Percentiles rank a stretch among this genome's conserved stretches.
Evolutionary conservation across 495 filamentous ascomycete genomes (phyloP).

Genomic region (Aspergillus heteromorphus): DNA sequence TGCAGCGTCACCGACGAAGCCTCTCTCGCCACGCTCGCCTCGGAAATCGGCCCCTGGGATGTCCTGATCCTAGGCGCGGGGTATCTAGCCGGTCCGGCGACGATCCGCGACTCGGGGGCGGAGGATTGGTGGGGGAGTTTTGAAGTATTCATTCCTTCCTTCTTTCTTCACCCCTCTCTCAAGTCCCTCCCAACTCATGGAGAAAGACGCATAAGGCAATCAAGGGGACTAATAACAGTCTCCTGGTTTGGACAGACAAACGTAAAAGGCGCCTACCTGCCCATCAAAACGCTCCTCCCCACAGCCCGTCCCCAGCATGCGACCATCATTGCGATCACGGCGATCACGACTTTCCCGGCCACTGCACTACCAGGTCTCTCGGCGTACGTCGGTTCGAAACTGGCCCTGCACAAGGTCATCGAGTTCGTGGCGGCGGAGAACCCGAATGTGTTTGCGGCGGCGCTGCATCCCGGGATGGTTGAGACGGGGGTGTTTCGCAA

Average conservation of each 20-base stretch:
- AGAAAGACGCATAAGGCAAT: background rate
- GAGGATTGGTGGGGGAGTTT: conserved; percentile 34
- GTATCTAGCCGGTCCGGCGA: conserved; percentile 15
- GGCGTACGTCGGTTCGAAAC: conserved; percentile 34
- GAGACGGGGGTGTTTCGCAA: conserved; percentile 28
- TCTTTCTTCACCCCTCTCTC: background rate
- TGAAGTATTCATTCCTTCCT: conserved; percentile 22
- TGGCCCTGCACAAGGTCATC: conserved; percentile 30
- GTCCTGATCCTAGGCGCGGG: conserved; percentile 30
- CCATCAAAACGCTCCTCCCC: conserved; percentile 31
- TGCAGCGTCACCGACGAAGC: conserved; percentile 21
- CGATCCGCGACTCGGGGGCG: conserved; percentile 17
- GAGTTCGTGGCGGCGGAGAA: conserved; percentile 39
- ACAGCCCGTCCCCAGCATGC: conserved; percentile 27
- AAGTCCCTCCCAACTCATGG: too few relatives aligned
- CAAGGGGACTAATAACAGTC: too few relatives aligned
- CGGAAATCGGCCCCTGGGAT: conserved; percentile 27
- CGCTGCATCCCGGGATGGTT: conserved; percentile 39
- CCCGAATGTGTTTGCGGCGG: conserved; percentile 28
- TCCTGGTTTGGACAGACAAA: too few relatives aligned
- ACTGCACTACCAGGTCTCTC: conserved; percentile 21
- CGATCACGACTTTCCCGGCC: conserved; percentile 15
- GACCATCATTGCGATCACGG: conserved; percentile 25
- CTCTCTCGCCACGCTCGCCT: conserved; percentile 13
- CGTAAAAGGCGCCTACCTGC: conserved; percentile 32